Evolutionary conservation across 305 asterid species (phyloP), one percentile per base, ranked within the genome.

Genomic region (Ruellia speciosa): DNA sequence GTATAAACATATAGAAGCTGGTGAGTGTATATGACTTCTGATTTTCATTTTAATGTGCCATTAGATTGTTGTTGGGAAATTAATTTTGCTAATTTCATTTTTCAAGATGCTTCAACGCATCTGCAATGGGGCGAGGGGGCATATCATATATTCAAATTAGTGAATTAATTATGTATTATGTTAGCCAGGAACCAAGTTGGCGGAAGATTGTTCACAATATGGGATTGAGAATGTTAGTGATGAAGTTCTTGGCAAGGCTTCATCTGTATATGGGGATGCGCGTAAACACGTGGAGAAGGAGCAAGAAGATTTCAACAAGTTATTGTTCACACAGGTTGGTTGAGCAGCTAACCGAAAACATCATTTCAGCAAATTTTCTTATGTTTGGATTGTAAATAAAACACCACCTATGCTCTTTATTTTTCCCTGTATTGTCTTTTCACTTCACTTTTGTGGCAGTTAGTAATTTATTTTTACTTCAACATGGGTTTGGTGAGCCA

Each of bases 1-100:
- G 28, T 84, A 82, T 75, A 92, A 82, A 77, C 96, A 92, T 78
- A 82, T 92, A 63, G 99, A 92, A 84, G 94, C 96, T 73, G 99
- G 97, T 92, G 53, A 24, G 63, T 53, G 55, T 52, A 52, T 56
- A 56, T 50, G 54, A 37, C 18, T 58, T 68, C 67, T 24, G 59
- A 33, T 70, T 59, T 61, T 43, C 49, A 12, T n/a, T 13, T 12
- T 43, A 13, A 43, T 43, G 16, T 12, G 49, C 49, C 11, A 3
- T 12, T 43, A n/a, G 16, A n/a, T 43, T 43, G 49, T 43, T 4
- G 49, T n/a, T 2, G 18, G 35, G 56, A 52, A 18, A 9, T 14
- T 14, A 50, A 50, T 9, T 50, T 50, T 24, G 2, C 31, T 11
- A 52, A 18, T 18, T 52, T 18, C n/a, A 5, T 51, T 6, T 3